phyloP scores from a whole-genome alignment of 257 asterid genomes.

The Anisodus acutangulus region DNA sequence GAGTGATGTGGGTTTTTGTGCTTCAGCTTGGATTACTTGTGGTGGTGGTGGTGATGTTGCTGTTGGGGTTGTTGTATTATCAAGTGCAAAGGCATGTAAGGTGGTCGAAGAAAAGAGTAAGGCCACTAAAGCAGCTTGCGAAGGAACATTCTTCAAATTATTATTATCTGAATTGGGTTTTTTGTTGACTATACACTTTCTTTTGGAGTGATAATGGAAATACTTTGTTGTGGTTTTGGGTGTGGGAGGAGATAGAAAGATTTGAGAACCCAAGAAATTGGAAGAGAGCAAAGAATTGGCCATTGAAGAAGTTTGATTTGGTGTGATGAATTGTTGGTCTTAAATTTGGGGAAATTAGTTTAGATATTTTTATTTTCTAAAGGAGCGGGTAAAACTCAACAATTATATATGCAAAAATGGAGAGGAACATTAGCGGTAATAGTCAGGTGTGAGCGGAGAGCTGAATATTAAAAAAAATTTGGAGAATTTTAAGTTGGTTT shows the following conservation, averaged over 20 bases:
- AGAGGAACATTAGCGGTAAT: no score
- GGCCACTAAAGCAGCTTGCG: slow-evolving; percentile 79
- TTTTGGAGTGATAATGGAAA: slow-evolving; percentile 38
- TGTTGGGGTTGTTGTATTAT: slow-evolving; percentile 47
- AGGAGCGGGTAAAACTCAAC: background rate
- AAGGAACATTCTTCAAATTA: slow-evolving; percentile 42
- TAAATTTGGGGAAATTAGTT: background rate
- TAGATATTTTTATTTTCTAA: background rate
- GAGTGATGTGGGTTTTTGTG: slow-evolving; percentile 63
- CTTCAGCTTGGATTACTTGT: slow-evolving; percentile 63
- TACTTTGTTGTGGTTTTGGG: slow-evolving; percentile 55
- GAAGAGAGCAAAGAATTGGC: slow-evolving; percentile 64
- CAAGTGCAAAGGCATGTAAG: slow-evolving; percentile 77
- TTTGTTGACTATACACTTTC: slow-evolving; percentile 44
- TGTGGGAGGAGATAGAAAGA: slow-evolving; percentile 67
- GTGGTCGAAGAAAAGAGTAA: slow-evolving; percentile 68
- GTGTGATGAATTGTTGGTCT: background rate
- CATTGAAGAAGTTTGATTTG: slow-evolving; percentile 9
- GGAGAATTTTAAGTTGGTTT: no score
- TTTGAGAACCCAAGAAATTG: slow-evolving; percentile 61
- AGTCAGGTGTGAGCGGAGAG: accelerated
- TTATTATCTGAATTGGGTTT: slow-evolving; percentile 37
- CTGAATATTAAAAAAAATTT: no score
- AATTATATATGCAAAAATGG: background rate
- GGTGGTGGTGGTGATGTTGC: slow-evolving; percentile 40